These are phyloP conservation scores for Quercus variabilis DNA, from an alignment of 306 rosid genomes.

Conservation along the genomic window DNA sequence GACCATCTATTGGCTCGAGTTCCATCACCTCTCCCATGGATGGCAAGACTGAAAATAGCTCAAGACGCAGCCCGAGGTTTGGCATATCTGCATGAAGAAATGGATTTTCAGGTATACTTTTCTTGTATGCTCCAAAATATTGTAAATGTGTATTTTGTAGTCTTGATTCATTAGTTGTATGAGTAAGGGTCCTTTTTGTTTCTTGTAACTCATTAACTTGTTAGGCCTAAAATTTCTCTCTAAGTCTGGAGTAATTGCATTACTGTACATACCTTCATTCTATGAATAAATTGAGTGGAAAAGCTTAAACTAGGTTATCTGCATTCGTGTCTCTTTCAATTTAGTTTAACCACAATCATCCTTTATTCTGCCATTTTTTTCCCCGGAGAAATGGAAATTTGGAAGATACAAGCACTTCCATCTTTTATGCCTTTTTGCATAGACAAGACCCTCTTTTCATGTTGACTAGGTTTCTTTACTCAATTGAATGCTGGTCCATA, in stretches of 20 bases:
- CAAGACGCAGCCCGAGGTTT: slow-evolving; percentile 92
- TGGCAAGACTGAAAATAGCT: slow-evolving; percentile 64
- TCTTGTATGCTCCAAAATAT: not conserved
- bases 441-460: not conserved
- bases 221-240: not conserved
- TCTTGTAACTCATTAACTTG: not conserved
- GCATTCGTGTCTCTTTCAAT: not conserved
- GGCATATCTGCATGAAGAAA: slow-evolving; percentile 91
- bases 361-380: not conserved
- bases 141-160: not conserved
- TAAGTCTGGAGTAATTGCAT: slow-evolving; percentile 1
- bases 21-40: slow-evolving; percentile 63
- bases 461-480: not conserved
- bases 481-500: not conserved
- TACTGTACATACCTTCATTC: not conserved
- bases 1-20: slow-evolving; percentile 80
- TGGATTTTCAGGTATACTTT: slow-evolving; percentile 86
- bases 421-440: not conserved
- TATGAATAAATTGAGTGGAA: not conserved
- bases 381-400: not conserved
- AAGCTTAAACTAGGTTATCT: not conserved
- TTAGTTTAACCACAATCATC: not conserved
- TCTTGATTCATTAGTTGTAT: not conserved
- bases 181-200: not conserved
- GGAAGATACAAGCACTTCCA: not conserved